phyloP scores from a whole-genome alignment of 1,284 basidiomycete species.

The Heliocybe sulcata region DNA sequence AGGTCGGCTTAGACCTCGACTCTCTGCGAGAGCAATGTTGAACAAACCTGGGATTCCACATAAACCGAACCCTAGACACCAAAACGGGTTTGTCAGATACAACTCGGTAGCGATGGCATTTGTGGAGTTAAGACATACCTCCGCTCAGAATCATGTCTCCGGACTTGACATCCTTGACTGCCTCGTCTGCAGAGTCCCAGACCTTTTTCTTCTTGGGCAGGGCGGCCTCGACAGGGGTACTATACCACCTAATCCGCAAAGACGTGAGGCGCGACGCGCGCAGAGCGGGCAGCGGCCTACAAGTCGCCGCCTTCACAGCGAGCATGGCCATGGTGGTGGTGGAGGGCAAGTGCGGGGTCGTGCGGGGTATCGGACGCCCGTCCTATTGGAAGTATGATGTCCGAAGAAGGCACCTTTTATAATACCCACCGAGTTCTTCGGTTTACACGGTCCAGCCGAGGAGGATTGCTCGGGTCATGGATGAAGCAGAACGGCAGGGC shows the following conservation, averaged over 20 bases:
- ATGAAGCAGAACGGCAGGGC: background rate
- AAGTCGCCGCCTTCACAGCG: constrained; percentile 15
- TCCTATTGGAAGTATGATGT: too few species aligned
- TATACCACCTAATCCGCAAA: constrained; percentile 18
- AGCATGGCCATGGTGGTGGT: constrained; percentile 14
- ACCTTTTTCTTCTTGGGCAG: constrained; percentile 61
- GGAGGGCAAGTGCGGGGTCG: constrained; percentile 2
- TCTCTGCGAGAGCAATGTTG: background rate
- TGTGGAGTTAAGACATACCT: constrained; percentile 37
- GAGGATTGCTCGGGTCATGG: background rate
- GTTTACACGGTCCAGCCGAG: constrained; percentile 1
- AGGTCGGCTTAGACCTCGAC: background rate
- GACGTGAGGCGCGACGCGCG: constrained; percentile 13
- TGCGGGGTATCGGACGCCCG: constrained; percentile 12
- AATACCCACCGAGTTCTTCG: background rate
- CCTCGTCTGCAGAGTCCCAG: constrained; percentile 75
- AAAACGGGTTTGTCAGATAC: constrained; percentile 4
- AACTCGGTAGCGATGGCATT: constrained; percentile 3
- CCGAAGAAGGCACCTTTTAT: too few species aligned
- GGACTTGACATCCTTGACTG: constrained; percentile 75
- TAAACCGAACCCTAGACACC: constrained; percentile 66
- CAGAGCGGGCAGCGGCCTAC: constrained; percentile 6
- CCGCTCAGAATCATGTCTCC: constrained; percentile 75
- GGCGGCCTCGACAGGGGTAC: constrained; percentile 21
- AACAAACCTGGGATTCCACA: constrained; percentile 60